phyloP scores from a whole-genome alignment of 129 eudicot genomes.

The Silybum marianum region DNA sequence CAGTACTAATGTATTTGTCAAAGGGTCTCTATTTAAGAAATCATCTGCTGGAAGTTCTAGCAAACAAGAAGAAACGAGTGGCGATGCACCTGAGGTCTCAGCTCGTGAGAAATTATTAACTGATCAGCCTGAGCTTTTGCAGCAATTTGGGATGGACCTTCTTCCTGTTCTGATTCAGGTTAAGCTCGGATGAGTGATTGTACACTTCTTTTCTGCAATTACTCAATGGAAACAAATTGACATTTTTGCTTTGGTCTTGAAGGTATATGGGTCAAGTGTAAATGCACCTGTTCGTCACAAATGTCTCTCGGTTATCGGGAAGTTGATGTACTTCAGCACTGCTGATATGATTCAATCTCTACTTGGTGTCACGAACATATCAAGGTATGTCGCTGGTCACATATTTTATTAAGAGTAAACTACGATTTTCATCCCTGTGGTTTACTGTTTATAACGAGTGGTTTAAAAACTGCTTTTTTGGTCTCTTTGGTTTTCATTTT shows the following conservation, averaged over 20 bases:
- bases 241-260: constrained; percentile 16
- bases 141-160: constrained; percentile 91
- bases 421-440: no score
- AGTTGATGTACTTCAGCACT: constrained; percentile 90
- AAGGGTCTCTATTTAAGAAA: constrained; percentile 64
- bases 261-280: constrained; percentile 97
- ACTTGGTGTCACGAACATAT: constrained; percentile 67
- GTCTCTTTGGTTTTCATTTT: no score
- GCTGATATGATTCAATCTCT: constrained; percentile 88
- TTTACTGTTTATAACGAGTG: no score
- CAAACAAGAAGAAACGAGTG: constrained; percentile 63
- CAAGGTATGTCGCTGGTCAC: constrained; percentile 55
- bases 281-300: constrained; percentile 97
- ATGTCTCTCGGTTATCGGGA: constrained; percentile 92
- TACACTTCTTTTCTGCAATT: background rate
- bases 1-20: constrained; percentile 58
- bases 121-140: constrained; percentile 93
- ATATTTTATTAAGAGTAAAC: background rate
- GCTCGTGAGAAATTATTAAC: constrained; percentile 65
- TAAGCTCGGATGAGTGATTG: background rate
- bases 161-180: constrained; percentile 97
- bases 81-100: constrained; percentile 48
- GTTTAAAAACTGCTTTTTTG: no score
- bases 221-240: constrained; percentile 5
- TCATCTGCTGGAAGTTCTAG: constrained; percentile 54